Percentiles rank a stretch among this genome's conserved stretches.
Conservation (phyloP, 2,329 filamentous ascomycete genomes). For the Ploettnerulaceae sp. region DNA sequence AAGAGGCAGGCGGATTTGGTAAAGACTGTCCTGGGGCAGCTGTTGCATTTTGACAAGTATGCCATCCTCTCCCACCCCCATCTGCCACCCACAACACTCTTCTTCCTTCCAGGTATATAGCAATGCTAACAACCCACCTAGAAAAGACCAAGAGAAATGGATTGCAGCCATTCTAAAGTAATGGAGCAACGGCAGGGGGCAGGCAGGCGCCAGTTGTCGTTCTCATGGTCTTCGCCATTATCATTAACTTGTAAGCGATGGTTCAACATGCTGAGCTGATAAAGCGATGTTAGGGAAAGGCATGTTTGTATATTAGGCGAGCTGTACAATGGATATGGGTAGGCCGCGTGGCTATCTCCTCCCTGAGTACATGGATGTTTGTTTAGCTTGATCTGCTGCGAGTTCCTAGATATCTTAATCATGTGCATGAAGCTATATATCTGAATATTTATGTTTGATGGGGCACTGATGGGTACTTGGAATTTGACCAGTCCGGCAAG, state of each 20-base stretch:
- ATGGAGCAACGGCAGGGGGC: not conserved
- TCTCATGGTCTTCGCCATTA: not conserved
- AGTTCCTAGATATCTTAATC: too few relatives aligned
- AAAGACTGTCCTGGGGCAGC: constrained; percentile 64
- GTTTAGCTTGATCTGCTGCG: too few relatives aligned
- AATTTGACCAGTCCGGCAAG: too few relatives aligned
- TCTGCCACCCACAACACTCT: not conserved
- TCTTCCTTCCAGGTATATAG: not conserved
- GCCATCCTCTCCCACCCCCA: constrained; percentile 33
- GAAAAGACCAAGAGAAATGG: constrained; percentile 12
- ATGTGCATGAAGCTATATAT: too few relatives aligned
- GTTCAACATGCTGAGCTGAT: constrained; percentile 1
- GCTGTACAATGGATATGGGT: not conserved
- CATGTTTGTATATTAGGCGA: constrained; percentile 5
- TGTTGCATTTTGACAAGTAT: constrained; percentile 73
- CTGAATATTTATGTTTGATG: too few relatives aligned
- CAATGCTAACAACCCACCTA: not conserved
- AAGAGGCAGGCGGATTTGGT: constrained; percentile 71
- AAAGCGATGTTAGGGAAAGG: not conserved
- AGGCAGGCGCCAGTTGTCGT: not conserved
- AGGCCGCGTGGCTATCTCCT: too few relatives aligned
- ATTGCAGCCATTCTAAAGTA: constrained; percentile 11
- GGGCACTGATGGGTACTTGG: too few relatives aligned
- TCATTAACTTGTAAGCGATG: not conserved
- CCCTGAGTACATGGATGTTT: too few relatives aligned